Evolutionary conservation across 495 filamentous ascomycete genomes (phyloP), one percentile per base, ranked within the genome.

Genomic region (Podospora pseudocomata): DNA sequence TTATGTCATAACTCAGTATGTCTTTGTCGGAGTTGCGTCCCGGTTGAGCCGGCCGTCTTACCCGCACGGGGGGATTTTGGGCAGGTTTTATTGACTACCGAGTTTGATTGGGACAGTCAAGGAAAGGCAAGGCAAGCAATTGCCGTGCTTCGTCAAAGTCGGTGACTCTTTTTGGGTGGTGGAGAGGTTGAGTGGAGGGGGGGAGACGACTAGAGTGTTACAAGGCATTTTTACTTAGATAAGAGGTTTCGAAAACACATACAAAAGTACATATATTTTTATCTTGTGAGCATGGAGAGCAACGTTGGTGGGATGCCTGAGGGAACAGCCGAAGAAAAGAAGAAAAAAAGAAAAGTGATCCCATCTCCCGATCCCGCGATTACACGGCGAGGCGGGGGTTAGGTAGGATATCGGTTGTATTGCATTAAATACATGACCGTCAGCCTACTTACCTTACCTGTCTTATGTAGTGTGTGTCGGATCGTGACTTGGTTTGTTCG

Each of bases 1-100:
- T 49, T 49, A 49, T 49, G 39, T 49, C 39, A 49, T 49, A 11
- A 16, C 39, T 49, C 39, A 13, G 39, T 49, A 0, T 49, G 13
- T 49, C 39, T 49, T 4, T 49, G 5, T 23, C 19, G 44, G 61
- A 20, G 20, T 3, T 20, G 19, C 56, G 39, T 39, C 63, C 63
- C 32, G 4, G 65, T 69, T 65, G 57, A 65, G 27, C 67, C 63
- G 57, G 63, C 63, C 57, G 67, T 61, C 62, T 28, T 54, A 27
- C 23, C 61, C 55, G 20, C 39, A n/a, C 65, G 6, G 30, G n/a
- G 9, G 5, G 5, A 3, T 49, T 49, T 13, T 13, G 13, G 39
- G 11, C 15, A 49, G 9, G 39, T 18, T 49, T 49, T 49, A 3
- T 49, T 13, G 39, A 49, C 39, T 5, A 49, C 2, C 9, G 39